Base-by-base conservation (phyloP, 1,139 yeast species). In the Ogataea hybrid region DNA sequence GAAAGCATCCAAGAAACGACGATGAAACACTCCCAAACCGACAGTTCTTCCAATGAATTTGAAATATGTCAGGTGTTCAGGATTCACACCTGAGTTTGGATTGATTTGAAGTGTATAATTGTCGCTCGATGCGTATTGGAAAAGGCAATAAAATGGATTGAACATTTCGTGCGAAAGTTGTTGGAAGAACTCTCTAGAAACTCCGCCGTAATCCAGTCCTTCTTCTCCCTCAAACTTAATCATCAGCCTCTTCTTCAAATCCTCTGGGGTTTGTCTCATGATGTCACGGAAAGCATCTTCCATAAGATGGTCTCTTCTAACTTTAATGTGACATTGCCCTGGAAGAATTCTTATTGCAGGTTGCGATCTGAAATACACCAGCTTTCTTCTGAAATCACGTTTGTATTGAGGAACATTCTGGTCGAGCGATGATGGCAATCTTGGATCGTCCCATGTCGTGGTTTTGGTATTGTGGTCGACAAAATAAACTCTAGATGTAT, bases 401-500 rank as follows among this genome's bases (percentile, higher is more conserved):
- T 92, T 94, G 69, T 92, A 92, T 67, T 94, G 98, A 18, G 99
- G 99, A 55, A 92, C 99, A 57, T 90, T 92, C 69, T 92, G 98
- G 64, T 92, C 99, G 55, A 92, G 72, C 9, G 96, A 86, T 2
- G 97, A 89, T 37, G 99, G 99, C 62, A 92, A 75, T 63, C 99
- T 82, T 51, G 99, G 99, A 64, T 92, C 99, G 67, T 92, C 99
- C 99, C 99, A 92, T 1, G 99, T 92, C 2, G 99, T 92, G 0
- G 98, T 92, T 69, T 92, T 92, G 35, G 99, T 92, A 67, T 92
- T 92, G 70, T 92, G 99, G 67, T 92, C 99, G 51, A 92, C 99
- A 66, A 92, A 92, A 66, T 92, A 92, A 18, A 94, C 98, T 64
- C 99, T 79, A 15, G 98, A 97, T 2, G 98, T 92, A 65, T 90